Conservation (phyloP, 352 stramenopile species). For the Thraustochytrium sp. region DNA sequence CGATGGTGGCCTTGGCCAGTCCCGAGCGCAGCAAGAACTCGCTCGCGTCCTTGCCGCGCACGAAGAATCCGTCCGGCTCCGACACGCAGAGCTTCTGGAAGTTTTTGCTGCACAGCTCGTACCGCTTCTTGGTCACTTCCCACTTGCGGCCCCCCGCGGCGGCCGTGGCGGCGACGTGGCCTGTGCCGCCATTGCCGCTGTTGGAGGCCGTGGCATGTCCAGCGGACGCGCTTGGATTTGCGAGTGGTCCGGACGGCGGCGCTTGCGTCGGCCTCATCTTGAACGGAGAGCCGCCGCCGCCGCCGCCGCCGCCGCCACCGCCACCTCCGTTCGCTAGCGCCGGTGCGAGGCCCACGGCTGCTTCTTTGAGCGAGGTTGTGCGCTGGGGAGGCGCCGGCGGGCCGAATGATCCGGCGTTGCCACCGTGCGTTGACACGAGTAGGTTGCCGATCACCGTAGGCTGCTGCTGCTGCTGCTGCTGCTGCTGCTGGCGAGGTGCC, state of each 20-base stretch:
- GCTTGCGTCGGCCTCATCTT: constrained; percentile 14
- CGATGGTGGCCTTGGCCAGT: not conserved
- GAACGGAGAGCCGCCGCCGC: no score
- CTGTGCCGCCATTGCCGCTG: not conserved
- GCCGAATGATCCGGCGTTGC: not conserved
- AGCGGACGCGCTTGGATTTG: not conserved
- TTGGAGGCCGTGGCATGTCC: not conserved
- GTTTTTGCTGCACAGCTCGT: not conserved
- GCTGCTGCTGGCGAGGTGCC: not conserved
- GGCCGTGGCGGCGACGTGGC: not conserved
- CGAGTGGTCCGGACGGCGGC: not conserved
- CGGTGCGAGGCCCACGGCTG: not conserved
- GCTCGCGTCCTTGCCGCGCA: not conserved
- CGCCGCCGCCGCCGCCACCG: no score
- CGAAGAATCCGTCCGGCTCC: not conserved
- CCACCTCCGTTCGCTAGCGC: no score
- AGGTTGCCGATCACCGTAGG: not conserved
- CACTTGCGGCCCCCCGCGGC: not conserved
- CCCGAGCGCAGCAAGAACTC: not conserved
- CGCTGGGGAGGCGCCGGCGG: not conserved
- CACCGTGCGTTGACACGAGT: not conserved
- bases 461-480: not conserved
- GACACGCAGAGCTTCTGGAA: not conserved
- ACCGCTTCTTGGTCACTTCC: not conserved
- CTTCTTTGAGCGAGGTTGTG: not conserved